phyloP scores from a whole-genome alignment of 1,284 basidiomycete species.

The Wolfiporia cocos region DNA sequence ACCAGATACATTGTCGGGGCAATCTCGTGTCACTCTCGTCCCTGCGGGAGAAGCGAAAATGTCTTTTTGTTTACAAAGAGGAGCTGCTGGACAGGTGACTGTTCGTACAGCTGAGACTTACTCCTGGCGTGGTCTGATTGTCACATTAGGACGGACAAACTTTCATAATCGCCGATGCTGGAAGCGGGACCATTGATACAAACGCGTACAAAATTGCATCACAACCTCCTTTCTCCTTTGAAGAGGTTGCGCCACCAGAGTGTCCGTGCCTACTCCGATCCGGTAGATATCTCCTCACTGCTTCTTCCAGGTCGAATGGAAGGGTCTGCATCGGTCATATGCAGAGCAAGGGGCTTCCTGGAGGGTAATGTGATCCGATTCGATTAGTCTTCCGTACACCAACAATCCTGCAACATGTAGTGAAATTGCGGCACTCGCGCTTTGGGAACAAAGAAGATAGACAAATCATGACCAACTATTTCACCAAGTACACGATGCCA shows the following conservation, averaged over 20 bases:
- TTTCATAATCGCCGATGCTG: constrained; percentile 50
- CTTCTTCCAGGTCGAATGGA: constrained; percentile 14
- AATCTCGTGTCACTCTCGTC: constrained; percentile 34
- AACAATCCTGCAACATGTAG: not conserved
- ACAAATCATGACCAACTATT: not conserved
- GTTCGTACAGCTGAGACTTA: not conserved
- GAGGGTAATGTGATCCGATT: not conserved
- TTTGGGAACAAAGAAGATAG: constrained; percentile 16
- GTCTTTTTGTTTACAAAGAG: constrained; percentile 37
- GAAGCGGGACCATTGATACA: constrained; percentile 51
- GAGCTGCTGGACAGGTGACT: constrained; percentile 25
- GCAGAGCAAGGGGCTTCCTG: constrained; percentile 18
- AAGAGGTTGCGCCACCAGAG: not conserved
- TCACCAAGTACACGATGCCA: not conserved
- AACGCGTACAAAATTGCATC: constrained; percentile 37
- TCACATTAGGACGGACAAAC: constrained; percentile 30
- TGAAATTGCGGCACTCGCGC: not conserved
- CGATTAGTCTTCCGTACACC: not conserved
- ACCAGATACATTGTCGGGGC: constrained; percentile 20
- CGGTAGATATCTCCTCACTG: not conserved
- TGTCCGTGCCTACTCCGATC: constrained; percentile 8
- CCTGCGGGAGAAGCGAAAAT: constrained; percentile 47
- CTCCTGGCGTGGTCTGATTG: not conserved
- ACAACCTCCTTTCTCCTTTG: not conserved
- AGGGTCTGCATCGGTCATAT: constrained; percentile 18